Percentiles rank a stretch among this genome's conserved stretches.
These are phyloP conservation scores for Exophiala aquamarina DNA, from an alignment of 2,329 filamentous ascomycete species.

Conservation along the genomic window DNA sequence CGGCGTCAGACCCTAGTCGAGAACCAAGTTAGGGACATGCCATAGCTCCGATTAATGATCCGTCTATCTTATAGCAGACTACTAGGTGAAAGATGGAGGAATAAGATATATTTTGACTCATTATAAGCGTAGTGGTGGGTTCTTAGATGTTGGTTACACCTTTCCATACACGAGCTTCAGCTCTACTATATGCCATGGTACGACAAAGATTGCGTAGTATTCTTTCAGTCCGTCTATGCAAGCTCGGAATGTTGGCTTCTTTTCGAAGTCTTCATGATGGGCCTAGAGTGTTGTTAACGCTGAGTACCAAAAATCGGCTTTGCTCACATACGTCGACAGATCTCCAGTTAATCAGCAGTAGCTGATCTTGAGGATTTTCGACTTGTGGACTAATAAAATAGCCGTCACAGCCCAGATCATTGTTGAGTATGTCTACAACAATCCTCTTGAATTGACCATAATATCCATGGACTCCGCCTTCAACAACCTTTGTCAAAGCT, in stretches of 20 bases:
- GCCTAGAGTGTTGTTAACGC: slow-evolving; percentile 4
- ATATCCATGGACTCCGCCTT: slow-evolving; percentile 13
- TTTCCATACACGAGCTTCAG: slow-evolving; percentile 5
- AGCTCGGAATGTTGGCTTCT: slow-evolving; percentile 9
- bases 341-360: slow-evolving; percentile 9
- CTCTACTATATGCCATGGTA: slow-evolving; percentile 18
- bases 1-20: too few species aligned
- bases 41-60: too few species aligned
- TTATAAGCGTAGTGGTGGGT: too few species aligned
- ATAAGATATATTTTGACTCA: too few species aligned
- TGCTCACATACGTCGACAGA: slow-evolving; percentile 13
- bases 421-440: slow-evolving; percentile 1
- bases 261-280: slow-evolving; percentile 20
- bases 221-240: slow-evolving; percentile 20
- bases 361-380: slow-evolving; percentile 7
- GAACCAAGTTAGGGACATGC: too few species aligned
- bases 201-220: slow-evolving; percentile 16
- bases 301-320: neutral
- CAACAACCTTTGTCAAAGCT: slow-evolving; percentile 17
- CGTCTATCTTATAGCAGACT: too few species aligned
- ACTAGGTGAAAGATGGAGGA: too few species aligned
- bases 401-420: slow-evolving; percentile 6
- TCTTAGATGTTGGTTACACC: neutral
- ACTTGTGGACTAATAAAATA: slow-evolving; percentile 3
- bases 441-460: slow-evolving; percentile 4